phyloP scores from a whole-genome alignment of 106 monocot genomes.

The Acorus calamus region DNA sequence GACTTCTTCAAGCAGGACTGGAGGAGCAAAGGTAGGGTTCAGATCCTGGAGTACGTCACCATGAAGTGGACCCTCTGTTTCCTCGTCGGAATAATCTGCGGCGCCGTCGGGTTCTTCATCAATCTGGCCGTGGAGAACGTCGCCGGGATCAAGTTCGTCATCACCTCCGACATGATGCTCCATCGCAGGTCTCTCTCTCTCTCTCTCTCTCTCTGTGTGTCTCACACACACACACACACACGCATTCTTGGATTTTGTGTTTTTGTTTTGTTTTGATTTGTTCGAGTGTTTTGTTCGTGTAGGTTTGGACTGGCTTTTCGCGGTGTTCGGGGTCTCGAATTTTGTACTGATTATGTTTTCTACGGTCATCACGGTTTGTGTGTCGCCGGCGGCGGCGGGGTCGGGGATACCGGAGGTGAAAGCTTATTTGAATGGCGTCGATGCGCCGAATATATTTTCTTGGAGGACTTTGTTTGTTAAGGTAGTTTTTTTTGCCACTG shows the following conservation, averaged over 20 bases:
- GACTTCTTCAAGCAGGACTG: constrained; percentile 65
- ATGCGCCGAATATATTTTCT: constrained; percentile 57
- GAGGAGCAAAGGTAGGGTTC: constrained; percentile 33
- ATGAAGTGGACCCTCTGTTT: constrained; percentile 76
- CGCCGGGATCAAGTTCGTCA: constrained; percentile 66
- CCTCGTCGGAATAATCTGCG: constrained; percentile 37
- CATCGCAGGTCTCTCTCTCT: constrained; percentile 18
- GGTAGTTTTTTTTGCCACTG: constrained; percentile 13
- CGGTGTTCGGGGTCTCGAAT: constrained; percentile 38
- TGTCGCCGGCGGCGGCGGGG: constrained; percentile 68
- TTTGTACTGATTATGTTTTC: constrained; percentile 54
- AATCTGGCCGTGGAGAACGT: constrained; percentile 82
- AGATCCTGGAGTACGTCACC: constrained; percentile 47
- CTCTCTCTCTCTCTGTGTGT: no score
- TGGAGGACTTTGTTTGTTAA: constrained; percentile 47
- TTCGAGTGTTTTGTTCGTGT: not conserved
- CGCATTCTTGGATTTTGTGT: not conserved
- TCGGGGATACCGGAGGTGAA: constrained; percentile 81
- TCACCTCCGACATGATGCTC: constrained; percentile 58
- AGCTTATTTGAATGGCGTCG: constrained; percentile 77
- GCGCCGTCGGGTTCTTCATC: constrained; percentile 42
- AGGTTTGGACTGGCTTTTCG: constrained; percentile 48
- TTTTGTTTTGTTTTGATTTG: not conserved
- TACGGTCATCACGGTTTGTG: constrained; percentile 31
- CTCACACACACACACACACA: no score